Base-by-base conservation (phyloP, 768 basidiomycete genomes). In the Auricularia cornea region DNA sequence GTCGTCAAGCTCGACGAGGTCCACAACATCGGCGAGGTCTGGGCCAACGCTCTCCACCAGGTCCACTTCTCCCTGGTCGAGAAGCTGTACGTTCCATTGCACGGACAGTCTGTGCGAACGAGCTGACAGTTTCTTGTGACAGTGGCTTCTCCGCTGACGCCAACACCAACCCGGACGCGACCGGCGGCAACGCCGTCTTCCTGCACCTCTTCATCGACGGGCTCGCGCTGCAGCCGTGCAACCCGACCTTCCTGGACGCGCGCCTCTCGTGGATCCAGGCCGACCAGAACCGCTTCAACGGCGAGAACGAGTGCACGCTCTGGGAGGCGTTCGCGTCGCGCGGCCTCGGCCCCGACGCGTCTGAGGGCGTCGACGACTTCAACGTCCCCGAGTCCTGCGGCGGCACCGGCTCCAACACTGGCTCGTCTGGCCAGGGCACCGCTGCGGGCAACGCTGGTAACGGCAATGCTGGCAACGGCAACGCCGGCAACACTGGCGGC, bases 311-410 rank as follows among this genome's bases (percentile, higher is more conserved):
- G 56, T 83, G 82, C 65, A 70, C 71, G 4, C 66, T 84, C 31
- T 80, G 75, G 72, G 76, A 69, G 18, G 77, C 72, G 16, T 84
- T 84, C 61, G 82, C 82, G 2, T 79, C 76, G 65, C 76, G 77
- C 44, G 83, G 83, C 3, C 75, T 84, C 23, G 82, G 82, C 2
- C 62, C 75, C 28, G 70, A 71, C 31, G 78, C 78, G 18, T 70
- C 68, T 31, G 72, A 68, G 67, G 70, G 71, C 65, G 65, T 62
- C n/a, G 73, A 78, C 64, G 72, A 74, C 65, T 41, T n/a, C 16
- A 66, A 69, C 3, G 67, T 76, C 2, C 74, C 75, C 54, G 20
- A 67, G 6, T 71, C 66, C 20, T 76, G 75, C 68, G 54, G 54
- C 30, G 54, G 54, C 26, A 57, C 26, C 54, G 54, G 54, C 30